These are phyloP conservation scores for Geotrichum cucujoidarum DNA, from an alignment of 1,139 yeast genomes.

Conservation along the genomic window DNA sequence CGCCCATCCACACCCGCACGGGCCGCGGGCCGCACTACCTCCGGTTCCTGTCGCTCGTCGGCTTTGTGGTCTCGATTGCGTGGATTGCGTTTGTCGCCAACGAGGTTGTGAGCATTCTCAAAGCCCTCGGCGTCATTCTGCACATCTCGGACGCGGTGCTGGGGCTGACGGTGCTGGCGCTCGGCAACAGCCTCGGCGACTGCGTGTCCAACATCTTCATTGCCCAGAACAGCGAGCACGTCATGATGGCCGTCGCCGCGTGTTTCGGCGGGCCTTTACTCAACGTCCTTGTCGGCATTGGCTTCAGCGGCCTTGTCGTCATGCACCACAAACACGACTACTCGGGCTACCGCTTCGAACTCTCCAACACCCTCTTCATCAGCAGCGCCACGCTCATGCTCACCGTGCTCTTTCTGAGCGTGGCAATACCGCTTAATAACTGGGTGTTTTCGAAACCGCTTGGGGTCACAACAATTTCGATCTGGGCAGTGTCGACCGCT, in stretches of 20 bases:
- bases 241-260: slow-evolving; percentile 87
- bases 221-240: slow-evolving; percentile 62
- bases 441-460: slow-evolving; percentile 62
- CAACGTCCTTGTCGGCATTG: slow-evolving; percentile 58
- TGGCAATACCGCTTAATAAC: slow-evolving; percentile 54
- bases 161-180: slow-evolving; percentile 82
- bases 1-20: no score
- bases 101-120: slow-evolving; percentile 64
- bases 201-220: slow-evolving; percentile 78
- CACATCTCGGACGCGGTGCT: slow-evolving; percentile 69
- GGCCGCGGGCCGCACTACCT: slow-evolving; percentile 14
- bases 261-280: slow-evolving; percentile 90
- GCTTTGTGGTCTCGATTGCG: slow-evolving; percentile 62
- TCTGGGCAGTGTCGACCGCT: slow-evolving; percentile 48
- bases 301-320: slow-evolving; percentile 58
- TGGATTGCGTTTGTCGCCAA: slow-evolving; percentile 78
- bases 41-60: slow-evolving; percentile 37
- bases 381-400: slow-evolving; percentile 50
- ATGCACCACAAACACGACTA: slow-evolving; percentile 32
- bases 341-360: slow-evolving; percentile 37
- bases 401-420: slow-evolving; percentile 49
- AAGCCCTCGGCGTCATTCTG: slow-evolving; percentile 56
- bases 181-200: slow-evolving; percentile 91
- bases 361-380: slow-evolving; percentile 46
- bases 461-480: slow-evolving; percentile 49